Evolutionary conservation across 371 early-diverging fungal species (phyloP).

Genomic region (Haplosporangium sp.): DNA sequence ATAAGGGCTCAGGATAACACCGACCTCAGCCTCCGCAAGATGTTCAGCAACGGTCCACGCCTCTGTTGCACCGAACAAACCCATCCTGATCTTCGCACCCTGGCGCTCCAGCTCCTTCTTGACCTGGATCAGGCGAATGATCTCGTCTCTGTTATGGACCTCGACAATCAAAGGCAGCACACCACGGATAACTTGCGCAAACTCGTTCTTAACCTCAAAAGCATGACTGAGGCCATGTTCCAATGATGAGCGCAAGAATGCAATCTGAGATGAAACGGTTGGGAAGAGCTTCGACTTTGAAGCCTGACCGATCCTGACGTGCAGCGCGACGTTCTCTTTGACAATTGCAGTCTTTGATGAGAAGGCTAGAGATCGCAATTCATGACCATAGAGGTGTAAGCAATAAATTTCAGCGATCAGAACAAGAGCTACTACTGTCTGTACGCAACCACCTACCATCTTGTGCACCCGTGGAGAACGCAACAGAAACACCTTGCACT

Average conservation of each 20-base stretch:
- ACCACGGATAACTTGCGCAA: conserved; percentile 62
- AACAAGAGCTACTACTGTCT: no score
- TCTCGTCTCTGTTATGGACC: conserved; percentile 77
- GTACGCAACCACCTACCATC: conserved; percentile 18
- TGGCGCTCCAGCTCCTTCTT: conserved; percentile 60
- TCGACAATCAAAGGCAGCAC: conserved; percentile 70
- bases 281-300: conserved; percentile 61
- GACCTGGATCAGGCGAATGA: conserved; percentile 71
- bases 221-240: conserved; percentile 52
- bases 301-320: conserved; percentile 66
- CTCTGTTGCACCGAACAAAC: conserved; percentile 72
- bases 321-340: conserved; percentile 71
- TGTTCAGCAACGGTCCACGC: conserved; percentile 74
- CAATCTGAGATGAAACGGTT: conserved; percentile 74
- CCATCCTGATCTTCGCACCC: conserved; percentile 59
- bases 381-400: conserved; percentile 23
- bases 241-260: conserved; percentile 60
- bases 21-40: conserved; percentile 65
- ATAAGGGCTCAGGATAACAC: conserved; percentile 73
- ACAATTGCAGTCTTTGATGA: conserved; percentile 59
- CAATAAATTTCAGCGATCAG: neutral
- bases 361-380: conserved; percentile 20
- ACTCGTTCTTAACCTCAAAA: conserved; percentile 22
- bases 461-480: conserved; percentile 66
- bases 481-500: conserved; percentile 63